Evolutionary conservation across 176 grass and related monocot genomes (phyloP), one percentile per base, ranked within the genome.

Genomic region (Poa pratensis): DNA sequence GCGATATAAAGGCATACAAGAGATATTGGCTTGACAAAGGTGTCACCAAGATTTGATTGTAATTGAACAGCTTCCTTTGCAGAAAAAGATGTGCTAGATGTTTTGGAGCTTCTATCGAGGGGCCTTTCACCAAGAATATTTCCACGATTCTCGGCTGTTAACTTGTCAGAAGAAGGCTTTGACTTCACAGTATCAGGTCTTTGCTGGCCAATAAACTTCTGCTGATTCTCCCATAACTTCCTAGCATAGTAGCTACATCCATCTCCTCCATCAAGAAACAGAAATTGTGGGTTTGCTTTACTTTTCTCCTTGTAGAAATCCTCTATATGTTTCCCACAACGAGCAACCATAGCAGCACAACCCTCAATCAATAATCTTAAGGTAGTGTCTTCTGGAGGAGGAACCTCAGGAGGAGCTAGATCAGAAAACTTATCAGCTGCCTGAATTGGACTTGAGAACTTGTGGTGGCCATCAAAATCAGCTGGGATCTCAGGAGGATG

Each of bases 121-220:
- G 93, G 93, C 84, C 51, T 98, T 90, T 98, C 96, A 85, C 96
- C 96, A 70, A 98, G 86, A 92, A 95, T 89, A 87, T 75, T 98
- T 61, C 96, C 96, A 81, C 93, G 91, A 88, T 85, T 87, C 43
- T 98, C 93, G 58, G 91, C 93, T 66, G 87, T 95, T 86, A 98
- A 90, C 80, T 89, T 94, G 69, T 89, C 80, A 79, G 64, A 85
- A 66, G 87, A 89, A 82, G 82, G 52, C 26, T 94, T 92, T 18
- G 87, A 86, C 20, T 92, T 87, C 32, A 53, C 58, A 75, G 74
- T 27, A 82, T 79, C 88, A 76, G 83, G 78, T 22, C 52, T 85
- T 78, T 62, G 78, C 6, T 84, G 89, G 83, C 80, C 88, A 83
- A 77, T 62, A 87, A 89, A 87, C 61, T 87, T 95, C 49, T 92